Evolutionary conservation across 2,329 filamentous ascomycete species (phyloP).

Genomic region (Diaporthe sp.): DNA sequence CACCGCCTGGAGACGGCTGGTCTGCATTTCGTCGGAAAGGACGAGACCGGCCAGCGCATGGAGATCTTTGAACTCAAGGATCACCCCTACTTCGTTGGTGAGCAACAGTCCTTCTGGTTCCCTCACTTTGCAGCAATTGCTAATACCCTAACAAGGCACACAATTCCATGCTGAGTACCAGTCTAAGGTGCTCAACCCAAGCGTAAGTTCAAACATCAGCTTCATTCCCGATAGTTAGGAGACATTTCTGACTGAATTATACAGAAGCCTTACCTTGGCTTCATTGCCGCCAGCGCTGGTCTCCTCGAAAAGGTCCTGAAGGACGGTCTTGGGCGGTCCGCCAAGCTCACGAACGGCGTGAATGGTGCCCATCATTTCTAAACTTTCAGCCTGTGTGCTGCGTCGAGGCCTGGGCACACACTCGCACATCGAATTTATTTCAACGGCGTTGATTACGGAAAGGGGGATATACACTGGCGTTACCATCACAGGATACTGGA

Average conservation of each 20-base stretch:
- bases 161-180: constrained; percentile 43
- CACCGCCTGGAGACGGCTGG: constrained; percentile 73
- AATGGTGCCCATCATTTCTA: constrained; percentile 38
- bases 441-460: constrained; percentile 14
- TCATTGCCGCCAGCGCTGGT: constrained; percentile 83
- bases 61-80: constrained; percentile 83
- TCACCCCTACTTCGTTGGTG: constrained; percentile 79
- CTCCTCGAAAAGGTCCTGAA: constrained; percentile 65
- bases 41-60: constrained; percentile 80
- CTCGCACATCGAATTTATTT: neutral
- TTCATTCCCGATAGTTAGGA: constrained; percentile 29
- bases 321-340: constrained; percentile 45
- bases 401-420: neutral
- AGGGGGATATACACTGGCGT: constrained; percentile 16
- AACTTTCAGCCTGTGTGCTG: neutral
- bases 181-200: constrained; percentile 42
- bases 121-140: constrained; percentile 65
- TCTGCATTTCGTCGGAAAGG: constrained; percentile 81
- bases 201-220: constrained; percentile 29
- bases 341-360: constrained; percentile 39
- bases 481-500: constrained; percentile 20
- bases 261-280: constrained; percentile 78
- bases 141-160: constrained; percentile 36
- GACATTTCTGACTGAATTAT: constrained; percentile 41
- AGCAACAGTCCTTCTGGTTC: constrained; percentile 62